phyloP scores from a whole-genome alignment of 106 monocot genomes.

The Iris macrosiphon region DNA sequence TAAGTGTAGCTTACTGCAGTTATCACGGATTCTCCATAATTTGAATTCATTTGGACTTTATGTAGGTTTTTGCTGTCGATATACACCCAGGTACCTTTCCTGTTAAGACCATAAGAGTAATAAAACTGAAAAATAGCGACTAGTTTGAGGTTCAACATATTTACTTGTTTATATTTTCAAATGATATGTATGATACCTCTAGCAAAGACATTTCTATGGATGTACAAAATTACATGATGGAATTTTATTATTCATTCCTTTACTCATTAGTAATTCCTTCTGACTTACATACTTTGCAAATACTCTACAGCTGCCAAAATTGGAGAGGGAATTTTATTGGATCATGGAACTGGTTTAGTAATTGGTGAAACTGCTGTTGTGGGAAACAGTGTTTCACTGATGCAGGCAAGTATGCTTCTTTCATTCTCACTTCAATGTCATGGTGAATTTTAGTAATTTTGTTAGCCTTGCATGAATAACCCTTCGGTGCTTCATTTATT shows the following conservation, averaged over 20 bases:
- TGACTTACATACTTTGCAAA: too few relatives aligned
- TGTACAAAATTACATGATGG: too few relatives aligned
- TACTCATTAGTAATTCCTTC: too few relatives aligned
- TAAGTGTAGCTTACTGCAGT: too few relatives aligned
- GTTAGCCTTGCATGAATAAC: background rate
- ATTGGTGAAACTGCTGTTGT: constrained; percentile 93
- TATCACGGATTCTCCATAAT: too few relatives aligned
- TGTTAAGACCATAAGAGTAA: too few relatives aligned
- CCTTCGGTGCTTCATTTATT: background rate
- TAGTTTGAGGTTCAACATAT: too few relatives aligned
- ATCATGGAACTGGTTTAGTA: constrained; percentile 89
- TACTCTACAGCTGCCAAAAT: constrained; percentile 70
- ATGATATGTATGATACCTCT: too few relatives aligned
- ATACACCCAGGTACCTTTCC: constrained; percentile 98
- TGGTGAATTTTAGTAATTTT: background rate
- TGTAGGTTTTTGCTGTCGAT: constrained; percentile 87
- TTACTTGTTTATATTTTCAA: too few relatives aligned
- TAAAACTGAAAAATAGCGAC: too few relatives aligned
- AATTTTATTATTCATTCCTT: too few relatives aligned
- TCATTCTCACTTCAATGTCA: background rate
- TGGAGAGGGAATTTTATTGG: constrained; percentile 86
- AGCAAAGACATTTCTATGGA: too few relatives aligned
- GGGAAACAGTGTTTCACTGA: constrained; percentile 77
- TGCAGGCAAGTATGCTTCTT: constrained; percentile 59
- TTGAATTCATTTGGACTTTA: constrained; percentile 1